Evolutionary conservation across 352 stramenopile genomes (phyloP).

Genomic region (Hyaloperonospora brassicae): DNA sequence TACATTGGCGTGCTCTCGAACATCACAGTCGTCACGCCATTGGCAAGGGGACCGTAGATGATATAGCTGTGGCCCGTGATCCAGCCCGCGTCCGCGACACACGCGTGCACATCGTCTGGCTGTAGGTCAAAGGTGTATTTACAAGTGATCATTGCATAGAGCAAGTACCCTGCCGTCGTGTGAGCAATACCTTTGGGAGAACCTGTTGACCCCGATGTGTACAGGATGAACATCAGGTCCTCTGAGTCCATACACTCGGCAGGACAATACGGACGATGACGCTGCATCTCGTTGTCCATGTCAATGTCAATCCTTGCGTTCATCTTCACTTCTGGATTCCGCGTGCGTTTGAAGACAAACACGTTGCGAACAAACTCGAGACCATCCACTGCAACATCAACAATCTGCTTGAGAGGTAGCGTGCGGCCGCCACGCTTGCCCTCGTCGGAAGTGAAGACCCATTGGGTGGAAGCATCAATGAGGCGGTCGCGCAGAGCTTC

Average conservation of each 20-base stretch:
- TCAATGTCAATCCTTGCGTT: constrained; percentile 86
- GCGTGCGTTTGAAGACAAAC: constrained; percentile 91
- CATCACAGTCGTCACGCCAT: constrained; percentile 96
- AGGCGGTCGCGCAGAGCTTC: constrained; percentile 94
- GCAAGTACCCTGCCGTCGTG: constrained; percentile 92
- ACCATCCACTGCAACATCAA: constrained; percentile 87
- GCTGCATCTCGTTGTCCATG: constrained; percentile 87
- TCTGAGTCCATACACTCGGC: constrained; percentile 94
- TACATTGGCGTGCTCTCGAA: constrained; percentile 98
- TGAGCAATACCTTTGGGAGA: constrained; percentile 94
- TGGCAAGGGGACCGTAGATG: constrained; percentile 94
- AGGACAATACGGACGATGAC: constrained; percentile 90
- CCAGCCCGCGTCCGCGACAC: constrained; percentile 94
- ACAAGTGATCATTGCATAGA: constrained; percentile 91
- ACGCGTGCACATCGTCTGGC: constrained; percentile 90
- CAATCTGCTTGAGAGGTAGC: constrained; percentile 93
- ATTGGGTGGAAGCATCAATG: constrained; percentile 81
- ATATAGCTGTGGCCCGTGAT: constrained; percentile 97
- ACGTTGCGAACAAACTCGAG: constrained; percentile 89
- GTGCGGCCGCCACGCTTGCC: constrained; percentile 89
- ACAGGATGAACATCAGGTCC: constrained; percentile 96
- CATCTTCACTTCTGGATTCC: constrained; percentile 61
- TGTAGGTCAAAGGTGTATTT: constrained; percentile 92
- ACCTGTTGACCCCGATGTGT: constrained; percentile 95
- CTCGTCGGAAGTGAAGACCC: constrained; percentile 91